Evolutionary conservation across 441 rosid genomes (phyloP).

Genomic region (Bruguiera hainesii): DNA sequence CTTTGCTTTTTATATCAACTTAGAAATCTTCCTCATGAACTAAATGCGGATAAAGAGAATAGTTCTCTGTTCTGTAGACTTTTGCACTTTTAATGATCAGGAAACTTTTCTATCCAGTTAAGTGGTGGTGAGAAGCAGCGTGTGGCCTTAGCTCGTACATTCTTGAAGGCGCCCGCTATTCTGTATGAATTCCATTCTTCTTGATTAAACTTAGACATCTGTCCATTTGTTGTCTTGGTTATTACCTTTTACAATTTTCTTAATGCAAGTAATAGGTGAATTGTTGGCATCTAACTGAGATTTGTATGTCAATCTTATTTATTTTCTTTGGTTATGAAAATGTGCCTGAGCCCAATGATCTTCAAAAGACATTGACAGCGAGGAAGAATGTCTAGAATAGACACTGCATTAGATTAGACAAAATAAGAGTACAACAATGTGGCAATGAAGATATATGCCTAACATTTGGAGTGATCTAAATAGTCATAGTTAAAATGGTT

Average conservation of each 20-base stretch:
- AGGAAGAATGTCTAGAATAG: too few species aligned
- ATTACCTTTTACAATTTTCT: background rate
- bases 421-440: too few species aligned
- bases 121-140: constrained; percentile 99
- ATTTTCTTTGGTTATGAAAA: too few species aligned
- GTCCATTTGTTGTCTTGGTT: background rate
- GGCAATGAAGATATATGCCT: too few species aligned
- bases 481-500: too few species aligned
- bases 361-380: too few species aligned
- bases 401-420: too few species aligned
- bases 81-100: constrained; percentile 13
- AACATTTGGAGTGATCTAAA: too few species aligned
- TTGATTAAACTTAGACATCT: background rate
- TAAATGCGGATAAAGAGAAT: background rate
- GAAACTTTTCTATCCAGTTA: constrained; percentile 47
- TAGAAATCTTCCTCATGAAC: background rate
- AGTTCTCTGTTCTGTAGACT: constrained; percentile 6
- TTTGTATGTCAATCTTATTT: background rate
- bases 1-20: background rate
- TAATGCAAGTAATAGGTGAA: background rate
- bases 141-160: constrained; percentile 94
- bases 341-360: too few species aligned
- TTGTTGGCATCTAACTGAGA: background rate
- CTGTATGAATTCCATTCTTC: constrained; percentile 51
- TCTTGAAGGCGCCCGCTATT: constrained; percentile 83